Evolutionary conservation across 2,329 filamentous ascomycete species (phyloP), one percentile per base, ranked within the genome.

Genomic region (Cercospora berteroae): DNA sequence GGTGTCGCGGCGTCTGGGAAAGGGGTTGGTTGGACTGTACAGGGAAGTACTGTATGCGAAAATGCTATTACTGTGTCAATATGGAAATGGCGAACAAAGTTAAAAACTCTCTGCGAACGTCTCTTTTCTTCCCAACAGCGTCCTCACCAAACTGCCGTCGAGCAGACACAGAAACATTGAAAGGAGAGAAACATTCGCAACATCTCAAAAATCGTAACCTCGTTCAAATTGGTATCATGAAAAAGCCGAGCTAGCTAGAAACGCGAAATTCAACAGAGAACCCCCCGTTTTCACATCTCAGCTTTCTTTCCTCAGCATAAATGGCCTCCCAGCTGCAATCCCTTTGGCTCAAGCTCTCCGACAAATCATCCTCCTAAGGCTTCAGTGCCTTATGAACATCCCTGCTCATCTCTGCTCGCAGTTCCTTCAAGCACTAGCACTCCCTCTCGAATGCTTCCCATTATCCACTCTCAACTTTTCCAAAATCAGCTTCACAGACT

Each of bases 391-490:
- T 13, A 12, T 16, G 20, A 6, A 33, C 27, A 23, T 18, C 13
- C 8, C 29, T 31, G 44, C 25, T 31, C 13, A 3, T 23, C n/a
- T 33, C 5, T 36, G 20, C 27, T 7, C 16, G 27, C 55, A n/a
- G 9, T 20, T 20, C 13, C 55, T 18, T 58, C 55, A 64, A n/a
- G 61, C 61, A 33, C 52, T 64, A 8, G 61, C 31, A 55, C 64
- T 70, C 25, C 63, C 66, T 52, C 70, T 65, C 63, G 66, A 65
- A 55, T 70, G 69, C 69, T 73, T 73, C 4, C 20, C 50, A 16
- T 25, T 64, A 18, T 79, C 77, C 16, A 78, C 74, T 57, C 74
- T 74, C 74, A 84, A 70, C 67, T 75, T 77, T 67, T 79, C 81
- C 63, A 83, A 64, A 70, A 83, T 80, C 31, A 60, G 55, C 60